Conservation (phyloP, 2,329 filamentous ascomycete genomes). For the Fusarium pseudoanthophilum region DNA sequence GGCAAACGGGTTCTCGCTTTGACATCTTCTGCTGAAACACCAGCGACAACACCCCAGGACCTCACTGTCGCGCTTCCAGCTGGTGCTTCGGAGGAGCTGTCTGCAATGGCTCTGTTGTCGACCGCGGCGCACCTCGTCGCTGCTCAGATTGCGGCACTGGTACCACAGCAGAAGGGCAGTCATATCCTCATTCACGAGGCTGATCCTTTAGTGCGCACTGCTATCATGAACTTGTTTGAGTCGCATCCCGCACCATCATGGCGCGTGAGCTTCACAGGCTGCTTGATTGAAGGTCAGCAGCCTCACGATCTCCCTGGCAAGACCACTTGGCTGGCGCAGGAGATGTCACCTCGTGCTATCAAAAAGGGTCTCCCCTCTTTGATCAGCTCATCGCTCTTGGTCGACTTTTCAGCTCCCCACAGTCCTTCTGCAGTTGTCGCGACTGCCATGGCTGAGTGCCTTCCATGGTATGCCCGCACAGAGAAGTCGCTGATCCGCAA, state of each 20-base stretch:
- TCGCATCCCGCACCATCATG: neutral
- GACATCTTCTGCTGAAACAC: neutral
- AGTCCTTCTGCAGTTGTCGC: neutral
- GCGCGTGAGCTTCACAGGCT: neutral
- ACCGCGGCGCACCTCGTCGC: neutral
- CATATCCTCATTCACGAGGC: slow-evolving; percentile 1
- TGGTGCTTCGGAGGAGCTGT: neutral
- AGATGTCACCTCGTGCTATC: neutral
- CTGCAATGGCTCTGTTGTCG: neutral
- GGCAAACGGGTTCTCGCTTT: neutral
- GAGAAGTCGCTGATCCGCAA: neutral
- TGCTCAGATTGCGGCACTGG: neutral
- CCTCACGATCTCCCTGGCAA: neutral
- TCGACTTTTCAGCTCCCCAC: neutral
- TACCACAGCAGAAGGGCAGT: neutral
- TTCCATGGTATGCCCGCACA: neutral
- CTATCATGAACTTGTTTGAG: neutral
- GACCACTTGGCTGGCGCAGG: neutral
- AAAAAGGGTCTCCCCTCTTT: neutral
- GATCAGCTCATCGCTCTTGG: neutral
- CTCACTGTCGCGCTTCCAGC: neutral
- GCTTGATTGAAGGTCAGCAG: neutral
- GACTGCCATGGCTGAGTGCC: neutral
- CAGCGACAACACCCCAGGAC: neutral
- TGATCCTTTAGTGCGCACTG: neutral